Percentiles rank a stretch among this genome's conserved stretches.
These are phyloP conservation scores for Hypomontagnella monticulosa DNA, from an alignment of 495 filamentous ascomycete genomes.

Conservation along the genomic window DNA sequence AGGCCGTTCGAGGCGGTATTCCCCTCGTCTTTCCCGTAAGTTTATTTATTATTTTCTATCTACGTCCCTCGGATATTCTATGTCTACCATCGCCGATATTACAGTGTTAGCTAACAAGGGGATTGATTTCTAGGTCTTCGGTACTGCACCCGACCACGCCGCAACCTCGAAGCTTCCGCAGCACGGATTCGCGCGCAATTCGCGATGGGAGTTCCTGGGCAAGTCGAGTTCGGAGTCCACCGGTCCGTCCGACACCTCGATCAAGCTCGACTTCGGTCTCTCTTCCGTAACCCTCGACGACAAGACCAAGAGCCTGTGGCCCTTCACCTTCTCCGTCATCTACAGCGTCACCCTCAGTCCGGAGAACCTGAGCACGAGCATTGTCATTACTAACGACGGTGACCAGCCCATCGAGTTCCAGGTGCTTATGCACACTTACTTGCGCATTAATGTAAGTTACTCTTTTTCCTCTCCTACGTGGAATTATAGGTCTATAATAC, in stretches of 20 bases:
- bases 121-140: conserved; percentile 75
- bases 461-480: neutral
- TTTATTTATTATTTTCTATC: conserved; percentile 25
- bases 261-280: conserved; percentile 96
- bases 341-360: conserved; percentile 88
- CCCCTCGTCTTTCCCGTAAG: conserved; percentile 95
- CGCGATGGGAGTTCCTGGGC: conserved; percentile 80
- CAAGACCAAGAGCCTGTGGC: conserved; percentile 73
- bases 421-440: conserved; percentile 90
- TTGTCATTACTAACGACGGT: conserved; percentile 90
- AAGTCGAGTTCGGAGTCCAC: conserved; percentile 68
- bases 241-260: conserved; percentile 64
- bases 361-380: conserved; percentile 78
- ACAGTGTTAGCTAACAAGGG: conserved; percentile 13
- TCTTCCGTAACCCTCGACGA: conserved; percentile 73
- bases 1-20: conserved; percentile 78
- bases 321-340: conserved; percentile 85
- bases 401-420: conserved; percentile 86
- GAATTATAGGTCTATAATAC: neutral
- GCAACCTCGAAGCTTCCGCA: conserved; percentile 81
- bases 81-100: neutral
- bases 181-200: conserved; percentile 94
- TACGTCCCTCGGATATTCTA: neutral
- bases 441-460: conserved; percentile 74
- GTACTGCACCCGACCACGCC: conserved; percentile 76